Evolutionary conservation across 2,329 filamentous ascomycete species (phyloP), one percentile per base, ranked within the genome.

Genomic region (Xylaria hypoxylon): DNA sequence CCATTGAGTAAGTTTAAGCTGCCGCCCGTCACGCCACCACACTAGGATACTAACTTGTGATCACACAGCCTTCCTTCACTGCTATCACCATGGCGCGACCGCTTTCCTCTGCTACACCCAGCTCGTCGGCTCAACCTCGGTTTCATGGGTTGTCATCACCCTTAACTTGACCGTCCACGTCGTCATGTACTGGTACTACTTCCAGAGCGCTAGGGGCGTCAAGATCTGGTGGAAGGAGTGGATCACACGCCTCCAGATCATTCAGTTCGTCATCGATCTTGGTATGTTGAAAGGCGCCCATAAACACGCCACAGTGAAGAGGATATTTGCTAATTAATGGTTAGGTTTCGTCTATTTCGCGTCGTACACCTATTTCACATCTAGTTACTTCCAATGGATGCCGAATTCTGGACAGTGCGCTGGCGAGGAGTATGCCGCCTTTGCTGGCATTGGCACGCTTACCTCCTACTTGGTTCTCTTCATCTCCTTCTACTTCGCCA

Each of bases 101-200:
- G 95, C 95, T 74, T 90, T 97, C 71, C 92, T 98, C 75, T 97
- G 95, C 91, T 98, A 97, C 86, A 97, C 94, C 63, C 95, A 98
- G 85, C 89, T 98, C 72, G 91, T 97, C 77, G 95, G 95, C 73
- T 89, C 92, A 77, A 98, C 95, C 51, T 88, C 95, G 48, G 95
- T 98, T 64, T 97, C 94, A 68, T 98, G 95, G 95, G 93, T 97
- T 62, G 90, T 91, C 69, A 98, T 98, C 79, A 91, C 89, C 60
- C 89, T 98, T 75, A 98, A 98, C 87, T 84, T 98, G 77, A 89
- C 89, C 70, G 95, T 98, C 62, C 95, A 98, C 83, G 95, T 98
- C 65, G 92, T 97, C 79, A 98, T 98, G 95, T 98, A 98, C 90
- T 97, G 94, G 94, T 98, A 98, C 90, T 98, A 98, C 89, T 98